Evolutionary conservation across 2,329 filamentous ascomycete genomes (phyloP).

Genomic region (Colletotrichum melonis): DNA sequence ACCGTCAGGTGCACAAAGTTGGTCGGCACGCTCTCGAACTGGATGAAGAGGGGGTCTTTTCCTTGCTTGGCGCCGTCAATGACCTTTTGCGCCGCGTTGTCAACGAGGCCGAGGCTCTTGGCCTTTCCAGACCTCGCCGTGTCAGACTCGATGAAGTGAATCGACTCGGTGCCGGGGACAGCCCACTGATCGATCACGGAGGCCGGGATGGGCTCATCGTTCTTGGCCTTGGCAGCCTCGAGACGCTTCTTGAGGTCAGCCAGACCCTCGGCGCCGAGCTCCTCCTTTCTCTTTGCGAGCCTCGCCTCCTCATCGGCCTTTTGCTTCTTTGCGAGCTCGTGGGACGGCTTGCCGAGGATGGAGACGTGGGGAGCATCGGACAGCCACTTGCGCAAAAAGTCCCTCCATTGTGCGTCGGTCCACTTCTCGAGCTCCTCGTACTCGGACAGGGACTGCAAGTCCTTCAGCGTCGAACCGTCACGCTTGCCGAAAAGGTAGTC

Average conservation of each 20-base stretch:
- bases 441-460: slow-evolving; percentile 66
- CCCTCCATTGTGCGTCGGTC: slow-evolving; percentile 86
- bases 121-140: slow-evolving; percentile 88
- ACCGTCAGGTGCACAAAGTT: slow-evolving; percentile 91
- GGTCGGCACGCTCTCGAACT: slow-evolving; percentile 94
- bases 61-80: slow-evolving; percentile 75
- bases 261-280: slow-evolving; percentile 85
- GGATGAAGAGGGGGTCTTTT: slow-evolving; percentile 86
- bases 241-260: slow-evolving; percentile 79
- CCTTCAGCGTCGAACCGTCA: slow-evolving; percentile 80
- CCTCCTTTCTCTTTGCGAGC: slow-evolving; percentile 80
- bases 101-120: slow-evolving; percentile 72
- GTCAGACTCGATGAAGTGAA: slow-evolving; percentile 91
- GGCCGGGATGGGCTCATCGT: slow-evolving; percentile 86
- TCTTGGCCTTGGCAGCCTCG: slow-evolving; percentile 86
- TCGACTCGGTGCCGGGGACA: slow-evolving; percentile 88
- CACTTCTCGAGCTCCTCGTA: slow-evolving; percentile 81
- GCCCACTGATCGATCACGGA: slow-evolving; percentile 84
- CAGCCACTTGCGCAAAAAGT: slow-evolving; percentile 86
- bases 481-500: slow-evolving; percentile 92
- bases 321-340: slow-evolving; percentile 80
- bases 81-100: slow-evolving; percentile 78
- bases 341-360: slow-evolving; percentile 87
- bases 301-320: slow-evolving; percentile 85
- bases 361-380: slow-evolving; percentile 88